Evolutionary conservation across 179 eudicot species (phyloP), one percentile per base, ranked within the genome.

Genomic region (Silene coronaria): DNA sequence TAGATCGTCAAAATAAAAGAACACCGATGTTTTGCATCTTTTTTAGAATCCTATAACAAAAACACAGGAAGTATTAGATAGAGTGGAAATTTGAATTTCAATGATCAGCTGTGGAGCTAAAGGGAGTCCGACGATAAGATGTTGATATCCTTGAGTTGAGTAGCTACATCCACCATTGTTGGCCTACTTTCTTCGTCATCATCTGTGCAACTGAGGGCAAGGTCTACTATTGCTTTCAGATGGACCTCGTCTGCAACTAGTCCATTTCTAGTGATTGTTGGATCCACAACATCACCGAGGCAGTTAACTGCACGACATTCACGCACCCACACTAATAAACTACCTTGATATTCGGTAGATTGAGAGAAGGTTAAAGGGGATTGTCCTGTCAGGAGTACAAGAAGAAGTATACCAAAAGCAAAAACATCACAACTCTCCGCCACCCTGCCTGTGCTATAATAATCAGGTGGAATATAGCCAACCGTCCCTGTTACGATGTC

Each of bases 131-230:
- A 64, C 16, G 3, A 26, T 27, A 24, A 26, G 13, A 16, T 48
- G 62, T 51, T 70, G 4, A 70, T 70, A 17, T 28, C 8, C 74
- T 51, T 22, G 74, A 70, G 59, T 38, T 70, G 23, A 48, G 60
- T 70, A 48, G 62, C 62, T n/a, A 70, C 74, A 1, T 70, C 74
- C 62, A 48, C 22, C 62, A 70, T 70, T 1, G 74, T 26, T 7
- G 74, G 74, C 74, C 74, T 70, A 70, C n/a, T 0, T 26, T 70
- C 62, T 48, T 26, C 13, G 27, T 70, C 62, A 1, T 0, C 4
- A 24, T 38, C 5, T 53, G 42, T 1, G 42, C 74, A 70, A 5
- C 38, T 23, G 22, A 51, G 36, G 32, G 74, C 38, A 26, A 70
- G 38, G 4, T 51, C 74, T 12, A 70, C 17, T 7, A 28, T 26